Conservation (phyloP, 2,329 filamentous ascomycete genomes). For the Nothopassalora personata region DNA sequence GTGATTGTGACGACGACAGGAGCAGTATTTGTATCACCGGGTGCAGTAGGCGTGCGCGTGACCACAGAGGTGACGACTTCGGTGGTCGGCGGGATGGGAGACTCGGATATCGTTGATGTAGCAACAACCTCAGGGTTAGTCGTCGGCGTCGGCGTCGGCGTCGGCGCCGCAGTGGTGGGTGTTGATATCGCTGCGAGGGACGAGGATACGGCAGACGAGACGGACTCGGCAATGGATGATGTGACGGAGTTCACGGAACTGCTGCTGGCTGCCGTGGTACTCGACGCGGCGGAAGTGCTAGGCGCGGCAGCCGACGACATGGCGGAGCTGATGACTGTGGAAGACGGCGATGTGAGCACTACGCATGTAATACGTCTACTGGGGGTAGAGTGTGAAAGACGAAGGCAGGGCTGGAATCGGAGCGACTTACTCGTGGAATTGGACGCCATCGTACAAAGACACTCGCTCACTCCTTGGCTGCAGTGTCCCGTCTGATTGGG, state of each 20-base stretch:
- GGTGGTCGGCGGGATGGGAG: slow-evolving; percentile 17
- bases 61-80: slow-evolving; percentile 19
- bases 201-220: slow-evolving; percentile 13
- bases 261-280: neutral
- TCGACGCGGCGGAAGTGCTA: neutral
- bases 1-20: slow-evolving; percentile 16
- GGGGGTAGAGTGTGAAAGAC: neutral
- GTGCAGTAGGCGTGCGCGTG: slow-evolving; percentile 8
- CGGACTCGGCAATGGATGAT: slow-evolving; percentile 9
- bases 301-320: neutral
- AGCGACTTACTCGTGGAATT: neutral
- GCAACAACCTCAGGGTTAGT: slow-evolving; percentile 2
- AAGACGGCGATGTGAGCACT: neutral
- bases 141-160: slow-evolving; percentile 5
- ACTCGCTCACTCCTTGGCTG: neutral
- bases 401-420: neutral
- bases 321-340: neutral
- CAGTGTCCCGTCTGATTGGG: neutral
- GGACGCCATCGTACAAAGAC: neutral
- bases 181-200: slow-evolving; percentile 5
- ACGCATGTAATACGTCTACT: neutral
- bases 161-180: slow-evolving; percentile 5
- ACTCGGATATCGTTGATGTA: slow-evolving; percentile 13
- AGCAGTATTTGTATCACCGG: slow-evolving; percentile 6
- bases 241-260: neutral